Evolutionary conservation across 257 asterid genomes (phyloP).

Genomic region (Solanum sitiens): DNA sequence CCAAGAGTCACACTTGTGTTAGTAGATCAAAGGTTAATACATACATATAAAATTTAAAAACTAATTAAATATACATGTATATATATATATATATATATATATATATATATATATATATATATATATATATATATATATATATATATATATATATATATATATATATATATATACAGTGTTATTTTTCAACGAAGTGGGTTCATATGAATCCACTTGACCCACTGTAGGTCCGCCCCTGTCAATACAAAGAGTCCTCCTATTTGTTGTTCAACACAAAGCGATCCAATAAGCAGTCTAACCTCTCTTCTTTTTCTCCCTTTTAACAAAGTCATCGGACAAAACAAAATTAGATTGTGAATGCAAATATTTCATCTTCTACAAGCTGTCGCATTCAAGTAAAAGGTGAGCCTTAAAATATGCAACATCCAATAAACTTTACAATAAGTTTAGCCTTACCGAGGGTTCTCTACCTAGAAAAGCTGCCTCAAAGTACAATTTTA

Average conservation of each 20-base stretch:
- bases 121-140: too few species aligned
- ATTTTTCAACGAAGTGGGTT: too few species aligned
- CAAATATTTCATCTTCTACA: background rate
- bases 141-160: too few species aligned
- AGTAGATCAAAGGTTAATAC: too few species aligned
- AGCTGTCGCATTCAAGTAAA: background rate
- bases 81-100: too few species aligned
- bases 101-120: too few species aligned
- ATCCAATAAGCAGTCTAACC: background rate
- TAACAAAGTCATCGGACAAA: background rate
- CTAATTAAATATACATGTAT: too few species aligned
- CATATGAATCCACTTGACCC: too few species aligned
- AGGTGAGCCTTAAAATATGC: background rate
- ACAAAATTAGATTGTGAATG: background rate
- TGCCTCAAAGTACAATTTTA: background rate
- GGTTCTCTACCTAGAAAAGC: background rate
- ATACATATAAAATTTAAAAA: too few species aligned
- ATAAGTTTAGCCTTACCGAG: background rate
- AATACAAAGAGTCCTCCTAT: background rate
- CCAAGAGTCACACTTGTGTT: too few species aligned
- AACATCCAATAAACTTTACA: background rate
- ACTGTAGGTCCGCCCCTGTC: background rate
- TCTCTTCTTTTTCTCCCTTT: background rate
- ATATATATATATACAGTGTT: too few species aligned
- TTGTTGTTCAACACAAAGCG: background rate